Conservation (phyloP, 2,329 filamentous ascomycete species). For the Alternaria ventricosa region DNA sequence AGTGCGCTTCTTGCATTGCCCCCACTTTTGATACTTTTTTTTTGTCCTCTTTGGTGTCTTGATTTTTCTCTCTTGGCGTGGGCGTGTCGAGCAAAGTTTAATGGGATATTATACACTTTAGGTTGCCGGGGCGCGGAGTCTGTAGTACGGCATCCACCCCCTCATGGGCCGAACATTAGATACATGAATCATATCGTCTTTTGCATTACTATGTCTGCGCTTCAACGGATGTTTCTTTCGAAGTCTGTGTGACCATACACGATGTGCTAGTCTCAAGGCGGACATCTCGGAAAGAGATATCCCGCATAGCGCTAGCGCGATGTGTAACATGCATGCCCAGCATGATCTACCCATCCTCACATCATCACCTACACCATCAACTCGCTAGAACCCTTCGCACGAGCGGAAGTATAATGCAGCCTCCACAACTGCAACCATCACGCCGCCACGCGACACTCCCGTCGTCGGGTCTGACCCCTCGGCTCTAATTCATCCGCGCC, state of each 20-base stretch:
- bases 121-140: background rate
- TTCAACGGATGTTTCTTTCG: background rate
- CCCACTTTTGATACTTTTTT: slow-evolving; percentile 3
- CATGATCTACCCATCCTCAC: background rate
- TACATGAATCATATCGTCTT: background rate
- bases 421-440: background rate
- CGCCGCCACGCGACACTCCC: background rate
- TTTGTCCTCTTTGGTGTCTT: background rate
- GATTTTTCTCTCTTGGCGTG: background rate
- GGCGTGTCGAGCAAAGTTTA: background rate
- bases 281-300: background rate
- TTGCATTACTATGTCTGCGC: background rate
- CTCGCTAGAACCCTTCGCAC: background rate
- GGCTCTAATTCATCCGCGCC: background rate
- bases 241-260: background rate
- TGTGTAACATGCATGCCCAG: background rate
- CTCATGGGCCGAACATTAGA: background rate
- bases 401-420: background rate
- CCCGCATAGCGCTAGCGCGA: background rate
- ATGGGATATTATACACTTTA: background rate
- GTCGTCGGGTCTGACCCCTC: background rate
- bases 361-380: background rate
- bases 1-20: slow-evolving; percentile 35
- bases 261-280: background rate
- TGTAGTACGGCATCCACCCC: background rate